Conservation (phyloP, 2,329 filamentous ascomycete species). For the Aureobasidium sp. region DNA sequence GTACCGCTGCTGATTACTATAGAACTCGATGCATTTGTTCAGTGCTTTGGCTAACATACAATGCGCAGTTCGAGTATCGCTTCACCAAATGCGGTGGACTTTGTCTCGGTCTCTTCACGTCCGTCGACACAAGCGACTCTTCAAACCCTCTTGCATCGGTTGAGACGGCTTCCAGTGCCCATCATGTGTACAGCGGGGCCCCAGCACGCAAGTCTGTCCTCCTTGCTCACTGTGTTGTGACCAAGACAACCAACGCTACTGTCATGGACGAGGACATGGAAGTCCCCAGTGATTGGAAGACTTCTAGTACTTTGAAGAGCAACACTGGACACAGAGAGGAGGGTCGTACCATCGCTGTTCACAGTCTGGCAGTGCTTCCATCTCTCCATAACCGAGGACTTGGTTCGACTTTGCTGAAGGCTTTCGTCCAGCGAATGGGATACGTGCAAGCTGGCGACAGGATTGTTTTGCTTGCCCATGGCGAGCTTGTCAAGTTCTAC, state of each 20-base stretch:
- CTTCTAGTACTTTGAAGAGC: conserved; percentile 4
- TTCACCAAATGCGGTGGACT: conserved; percentile 67
- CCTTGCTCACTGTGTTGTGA: conserved; percentile 70
- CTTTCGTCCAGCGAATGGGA: conserved; percentile 70
- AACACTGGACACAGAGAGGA: conserved; percentile 58
- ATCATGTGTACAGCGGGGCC: conserved; percentile 51
- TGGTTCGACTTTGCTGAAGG: conserved; percentile 63
- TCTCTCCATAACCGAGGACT: conserved; percentile 66
- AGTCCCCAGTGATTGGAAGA: conserved; percentile 58
- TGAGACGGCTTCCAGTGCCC: conserved; percentile 47
- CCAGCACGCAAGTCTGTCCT: conserved; percentile 55
- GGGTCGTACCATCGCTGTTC: conserved; percentile 68
- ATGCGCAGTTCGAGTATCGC: conserved; percentile 62
- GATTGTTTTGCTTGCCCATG: conserved; percentile 68
- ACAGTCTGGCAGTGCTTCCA: conserved; percentile 76
- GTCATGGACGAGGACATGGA: conserved; percentile 73
- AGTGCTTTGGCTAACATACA: not conserved
- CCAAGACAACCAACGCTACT: conserved; percentile 53
- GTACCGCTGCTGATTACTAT: not conserved
- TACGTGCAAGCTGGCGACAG: conserved; percentile 61
- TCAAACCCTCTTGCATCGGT: conserved; percentile 42
- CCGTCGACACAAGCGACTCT: conserved; percentile 43
- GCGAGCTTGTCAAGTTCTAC: conserved; percentile 67
- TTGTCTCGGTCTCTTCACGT: conserved; percentile 71
- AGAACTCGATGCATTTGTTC: not conserved